These are phyloP conservation scores for Colletotrichum euphorbiae DNA, from an alignment of 2,329 filamentous ascomycete genomes.

Conservation along the genomic window DNA sequence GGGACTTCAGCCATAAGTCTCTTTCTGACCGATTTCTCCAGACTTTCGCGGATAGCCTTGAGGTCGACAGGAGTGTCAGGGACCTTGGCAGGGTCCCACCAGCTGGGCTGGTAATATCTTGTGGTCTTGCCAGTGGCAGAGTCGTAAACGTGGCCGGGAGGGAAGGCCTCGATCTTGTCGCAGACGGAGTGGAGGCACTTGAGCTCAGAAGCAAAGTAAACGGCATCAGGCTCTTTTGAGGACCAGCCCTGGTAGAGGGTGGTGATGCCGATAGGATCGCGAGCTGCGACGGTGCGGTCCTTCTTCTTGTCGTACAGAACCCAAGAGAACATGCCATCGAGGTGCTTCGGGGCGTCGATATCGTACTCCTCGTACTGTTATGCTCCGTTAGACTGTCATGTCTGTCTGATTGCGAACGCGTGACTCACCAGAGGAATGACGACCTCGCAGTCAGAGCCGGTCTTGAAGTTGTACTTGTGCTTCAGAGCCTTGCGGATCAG, in stretches of 20 bases:
- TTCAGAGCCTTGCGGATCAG: slow-evolving; percentile 89
- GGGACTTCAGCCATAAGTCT: slow-evolving; percentile 98
- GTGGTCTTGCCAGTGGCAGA: slow-evolving; percentile 88
- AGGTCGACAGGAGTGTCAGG: slow-evolving; percentile 86
- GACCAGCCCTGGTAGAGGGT: slow-evolving; percentile 97
- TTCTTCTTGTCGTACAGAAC: slow-evolving; percentile 96
- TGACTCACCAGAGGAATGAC: slow-evolving; percentile 90
- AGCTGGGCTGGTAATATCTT: slow-evolving; percentile 90
- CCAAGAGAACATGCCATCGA: slow-evolving; percentile 99
- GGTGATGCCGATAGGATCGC: slow-evolving; percentile 96
- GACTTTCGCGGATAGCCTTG: slow-evolving; percentile 80
- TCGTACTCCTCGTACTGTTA: slow-evolving; percentile 89
- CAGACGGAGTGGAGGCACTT: slow-evolving; percentile 94
- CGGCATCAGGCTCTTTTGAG: slow-evolving; percentile 82
- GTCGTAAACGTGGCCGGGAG: slow-evolving; percentile 95
- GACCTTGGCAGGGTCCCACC: slow-evolving; percentile 87
- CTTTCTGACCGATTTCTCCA: slow-evolving; percentile 95
- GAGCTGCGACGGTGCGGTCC: slow-evolving; percentile 91
- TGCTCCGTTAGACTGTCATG: slow-evolving; percentile 15
- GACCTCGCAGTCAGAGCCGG: slow-evolving; percentile 97
- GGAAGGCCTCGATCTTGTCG: slow-evolving; percentile 94
- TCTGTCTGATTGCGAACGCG: background rate
- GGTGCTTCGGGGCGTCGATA: slow-evolving; percentile 88
- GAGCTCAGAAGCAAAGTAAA: slow-evolving; percentile 97
- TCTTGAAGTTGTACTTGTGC: slow-evolving; percentile 95